phyloP scores from a whole-genome alignment of 495 filamentous ascomycete species.

The Penicillium steckii region DNA sequence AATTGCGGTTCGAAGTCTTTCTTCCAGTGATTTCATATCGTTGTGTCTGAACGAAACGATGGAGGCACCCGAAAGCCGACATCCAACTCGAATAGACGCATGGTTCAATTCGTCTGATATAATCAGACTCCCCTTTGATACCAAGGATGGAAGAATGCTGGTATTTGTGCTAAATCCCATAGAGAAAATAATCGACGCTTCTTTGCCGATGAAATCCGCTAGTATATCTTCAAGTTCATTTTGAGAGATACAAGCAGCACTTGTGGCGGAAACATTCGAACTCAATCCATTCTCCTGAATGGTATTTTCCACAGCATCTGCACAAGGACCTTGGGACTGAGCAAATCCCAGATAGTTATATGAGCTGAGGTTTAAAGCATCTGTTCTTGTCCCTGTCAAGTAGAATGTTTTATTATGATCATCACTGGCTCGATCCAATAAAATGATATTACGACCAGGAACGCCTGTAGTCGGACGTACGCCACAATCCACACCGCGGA shows the following conservation, averaged over 20 bases:
- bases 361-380: slow-evolving; percentile 96
- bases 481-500: slow-evolving; percentile 96
- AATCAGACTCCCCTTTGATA: slow-evolving; percentile 87
- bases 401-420: slow-evolving; percentile 88
- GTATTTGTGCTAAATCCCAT: slow-evolving; percentile 98
- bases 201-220: slow-evolving; percentile 89
- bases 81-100: slow-evolving; percentile 92
- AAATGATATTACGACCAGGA: slow-evolving; percentile 87
- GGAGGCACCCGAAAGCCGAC: slow-evolving; percentile 89
- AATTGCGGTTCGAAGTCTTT: slow-evolving; percentile 81
- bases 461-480: slow-evolving; percentile 88
- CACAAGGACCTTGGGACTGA: slow-evolving; percentile 95
- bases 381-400: slow-evolving; percentile 82
- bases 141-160: slow-evolving; percentile 82
- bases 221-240: slow-evolving; percentile 85
- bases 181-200: slow-evolving; percentile 92
- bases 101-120: slow-evolving; percentile 98
- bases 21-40: slow-evolving; percentile 84
- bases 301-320: slow-evolving; percentile 84
- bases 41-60: slow-evolving; percentile 98
- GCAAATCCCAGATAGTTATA: slow-evolving; percentile 99
- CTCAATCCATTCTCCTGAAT: slow-evolving; percentile 81
- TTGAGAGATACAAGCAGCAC: slow-evolving; percentile 83
- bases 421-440: slow-evolving; percentile 82
- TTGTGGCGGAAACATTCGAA: slow-evolving; percentile 76